Percentiles rank a stretch among this genome's conserved stretches.
These are phyloP conservation scores for Nigrospora oryzae DNA, from an alignment of 2,329 filamentous ascomycete species.

Conservation along the genomic window DNA sequence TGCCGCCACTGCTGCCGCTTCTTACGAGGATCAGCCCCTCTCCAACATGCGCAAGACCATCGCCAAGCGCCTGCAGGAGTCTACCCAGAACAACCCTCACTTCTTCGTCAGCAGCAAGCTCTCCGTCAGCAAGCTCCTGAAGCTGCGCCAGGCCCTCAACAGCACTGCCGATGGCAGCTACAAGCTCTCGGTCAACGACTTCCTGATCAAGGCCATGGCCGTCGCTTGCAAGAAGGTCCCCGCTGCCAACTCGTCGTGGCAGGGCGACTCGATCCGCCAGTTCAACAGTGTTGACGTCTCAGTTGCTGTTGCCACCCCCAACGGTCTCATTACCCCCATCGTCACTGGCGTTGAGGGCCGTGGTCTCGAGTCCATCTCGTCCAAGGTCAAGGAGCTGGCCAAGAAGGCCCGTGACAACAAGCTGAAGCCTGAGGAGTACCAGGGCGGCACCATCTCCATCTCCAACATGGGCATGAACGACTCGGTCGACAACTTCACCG, in stretches of 20 bases:
- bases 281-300: constrained; percentile 91
- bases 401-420: constrained; percentile 95
- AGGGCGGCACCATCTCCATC: constrained; percentile 97
- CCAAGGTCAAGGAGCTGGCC: constrained; percentile 88
- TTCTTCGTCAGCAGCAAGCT: constrained; percentile 91
- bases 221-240: constrained; percentile 89
- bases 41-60: constrained; percentile 98
- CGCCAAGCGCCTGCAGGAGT: constrained; percentile 81
- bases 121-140: constrained; percentile 90
- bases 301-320: constrained; percentile 88
- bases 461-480: constrained; percentile 99
- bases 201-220: constrained; percentile 93
- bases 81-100: constrained; percentile 89
- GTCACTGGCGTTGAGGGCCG: constrained; percentile 82
- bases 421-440: constrained; percentile 99
- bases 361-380: constrained; percentile 81
- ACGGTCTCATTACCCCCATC: constrained; percentile 94
- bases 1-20: constrained; percentile 45
- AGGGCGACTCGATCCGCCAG: constrained; percentile 82
- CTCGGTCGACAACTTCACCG: constrained; percentile 93
- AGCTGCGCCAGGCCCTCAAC: constrained; percentile 92
- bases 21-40: constrained; percentile 77
- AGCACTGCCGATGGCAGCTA: constrained; percentile 82
- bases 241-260: constrained; percentile 92
- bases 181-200: constrained; percentile 99